Base-by-base conservation (phyloP, 257 asterid species). In the Ophiorrhiza pumila region DNA sequence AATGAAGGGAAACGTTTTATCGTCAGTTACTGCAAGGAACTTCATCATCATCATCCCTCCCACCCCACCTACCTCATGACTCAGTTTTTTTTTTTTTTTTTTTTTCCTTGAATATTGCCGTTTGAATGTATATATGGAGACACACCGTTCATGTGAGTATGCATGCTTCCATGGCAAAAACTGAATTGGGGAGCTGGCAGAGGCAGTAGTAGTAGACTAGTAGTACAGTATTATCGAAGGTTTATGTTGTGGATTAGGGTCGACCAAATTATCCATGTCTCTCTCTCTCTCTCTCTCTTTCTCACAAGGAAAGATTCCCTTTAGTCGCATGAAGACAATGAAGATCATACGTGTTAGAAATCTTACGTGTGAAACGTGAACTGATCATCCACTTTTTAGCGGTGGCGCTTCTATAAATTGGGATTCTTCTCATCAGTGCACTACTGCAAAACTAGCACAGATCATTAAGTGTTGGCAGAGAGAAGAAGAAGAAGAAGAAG, bases 301-400 rank as follows among this genome's bases (percentile, higher is more conserved):
- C 70, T 52, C 70, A 42, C 8, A 32, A 41, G 29, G n/a, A 10
- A 39, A 35, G 31, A 25, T 56, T 9, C 20, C 22, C 7, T 1
- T 56, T 43, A 2, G 4, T 71, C 5, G 41, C 66, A 34, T 15
- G 43, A 72, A 61, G 67, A 72, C 63, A 72, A 61, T 47, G 62
- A 14, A n/a, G 11, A 13, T 49, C n/a, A 49, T 49, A 49, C 55
- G 55, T 49, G 55, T 49, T 7, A 49, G n/a, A 49, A 49, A n/a
- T 11, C 17, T 49, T 65, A 41, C 53, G 69, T 65, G 69, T 39
- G 45, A n/a, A 22, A 41, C 25, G 25, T 41, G 50, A 1, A n/a
- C 1, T 41, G 42, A 59, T 37, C 23, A 50, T 39, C 23, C 32
- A 41, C 43, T 9, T 34, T 32, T 27, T 34, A n/a, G 5, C 49